These are phyloP conservation scores for Umbelopsis isabellina DNA, from an alignment of 192 early-diverging fungal genomes.

Conservation along the genomic window DNA sequence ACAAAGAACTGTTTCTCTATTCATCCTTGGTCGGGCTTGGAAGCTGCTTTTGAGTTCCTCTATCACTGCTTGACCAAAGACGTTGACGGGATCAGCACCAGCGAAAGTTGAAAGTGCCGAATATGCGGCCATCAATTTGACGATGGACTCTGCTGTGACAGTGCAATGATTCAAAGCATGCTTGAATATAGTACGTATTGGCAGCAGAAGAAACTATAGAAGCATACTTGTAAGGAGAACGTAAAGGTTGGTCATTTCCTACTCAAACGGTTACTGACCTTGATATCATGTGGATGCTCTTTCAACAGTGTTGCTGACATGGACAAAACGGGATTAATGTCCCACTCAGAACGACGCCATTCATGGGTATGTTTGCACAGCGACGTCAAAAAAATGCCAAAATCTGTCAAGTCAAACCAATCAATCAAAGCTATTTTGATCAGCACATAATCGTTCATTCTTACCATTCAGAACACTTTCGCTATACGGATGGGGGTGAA, in stretches of 20 bases:
- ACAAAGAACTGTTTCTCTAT: constrained; percentile 42
- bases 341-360: constrained; percentile 49
- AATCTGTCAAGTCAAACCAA: constrained; percentile 27
- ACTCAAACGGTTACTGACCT: constrained; percentile 27
- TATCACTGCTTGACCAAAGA: constrained; percentile 51
- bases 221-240: not conserved
- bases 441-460: too few relatives aligned
- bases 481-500: constrained; percentile 52
- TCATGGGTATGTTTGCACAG: constrained; percentile 38
- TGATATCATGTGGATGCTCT: constrained; percentile 50
- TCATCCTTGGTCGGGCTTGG: constrained; percentile 24
- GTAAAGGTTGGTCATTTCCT: constrained; percentile 1
- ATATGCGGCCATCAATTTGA: constrained; percentile 49
- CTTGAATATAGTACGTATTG: constrained; percentile 45
- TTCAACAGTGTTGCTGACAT: constrained; percentile 57
- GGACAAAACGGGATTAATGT: constrained; percentile 47
- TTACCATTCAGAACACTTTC: constrained; percentile 48
- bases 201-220: constrained; percentile 37
- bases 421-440: too few relatives aligned
- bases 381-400: constrained; percentile 33
- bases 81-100: constrained; percentile 35
- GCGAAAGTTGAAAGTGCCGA: constrained; percentile 43
- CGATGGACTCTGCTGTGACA: constrained; percentile 44
- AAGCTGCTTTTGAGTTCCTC: constrained; percentile 47
- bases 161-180: constrained; percentile 49